phyloP scores from a whole-genome alignment of 2,329 filamentous ascomycete genomes.

The Apiospora rasikravindrae region DNA sequence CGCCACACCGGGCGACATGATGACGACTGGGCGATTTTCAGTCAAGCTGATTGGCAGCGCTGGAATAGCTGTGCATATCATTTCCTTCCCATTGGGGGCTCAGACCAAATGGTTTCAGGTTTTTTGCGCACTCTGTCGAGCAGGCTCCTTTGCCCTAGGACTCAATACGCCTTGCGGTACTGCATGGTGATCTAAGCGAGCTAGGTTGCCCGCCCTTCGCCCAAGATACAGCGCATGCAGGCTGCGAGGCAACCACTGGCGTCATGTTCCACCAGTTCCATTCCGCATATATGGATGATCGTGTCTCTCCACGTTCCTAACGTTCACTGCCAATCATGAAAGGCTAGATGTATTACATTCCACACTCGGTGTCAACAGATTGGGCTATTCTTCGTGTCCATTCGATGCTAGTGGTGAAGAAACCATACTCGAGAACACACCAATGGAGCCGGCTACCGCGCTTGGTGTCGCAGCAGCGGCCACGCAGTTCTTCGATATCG shows the following conservation, averaged over 20 bases:
- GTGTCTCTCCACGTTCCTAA: neutral
- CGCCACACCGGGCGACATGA: neutral
- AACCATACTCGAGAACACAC: neutral
- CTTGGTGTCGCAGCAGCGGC: neutral
- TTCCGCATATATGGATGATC: neutral
- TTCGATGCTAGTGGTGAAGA: neutral
- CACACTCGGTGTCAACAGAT: neutral
- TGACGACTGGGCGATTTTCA: neutral
- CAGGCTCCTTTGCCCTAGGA: neutral
- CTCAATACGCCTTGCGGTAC: neutral
- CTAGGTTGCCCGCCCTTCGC: neutral
- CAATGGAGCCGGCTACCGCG: neutral
- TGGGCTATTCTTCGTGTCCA: too few species aligned
- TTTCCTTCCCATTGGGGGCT: neutral
- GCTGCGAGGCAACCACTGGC: neutral
- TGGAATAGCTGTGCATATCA: neutral
- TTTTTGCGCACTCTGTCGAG: neutral
- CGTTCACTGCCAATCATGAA: neutral
- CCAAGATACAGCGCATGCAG: neutral
- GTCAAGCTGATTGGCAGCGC: neutral
- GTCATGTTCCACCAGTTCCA: too few species aligned
- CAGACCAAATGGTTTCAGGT: neutral
- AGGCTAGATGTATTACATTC: fast-evolving
- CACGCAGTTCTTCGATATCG: neutral
- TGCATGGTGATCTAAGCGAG: neutral